Conservation (phyloP, 495 filamentous ascomycete genomes). For the Aspergillus wentii region DNA sequence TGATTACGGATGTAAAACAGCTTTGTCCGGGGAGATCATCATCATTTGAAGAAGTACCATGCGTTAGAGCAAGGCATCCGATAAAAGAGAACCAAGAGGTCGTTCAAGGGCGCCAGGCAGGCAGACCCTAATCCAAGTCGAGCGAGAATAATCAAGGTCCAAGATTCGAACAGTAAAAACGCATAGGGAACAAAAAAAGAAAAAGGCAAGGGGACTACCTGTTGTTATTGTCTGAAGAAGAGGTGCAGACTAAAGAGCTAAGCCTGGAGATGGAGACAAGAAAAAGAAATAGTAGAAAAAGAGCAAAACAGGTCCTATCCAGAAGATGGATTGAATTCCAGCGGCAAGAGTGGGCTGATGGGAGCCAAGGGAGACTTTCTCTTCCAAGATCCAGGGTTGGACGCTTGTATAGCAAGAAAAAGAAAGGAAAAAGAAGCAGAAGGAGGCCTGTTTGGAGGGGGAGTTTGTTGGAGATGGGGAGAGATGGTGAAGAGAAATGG, state of each 20-base stretch:
- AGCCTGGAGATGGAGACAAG: slow-evolving; percentile 16
- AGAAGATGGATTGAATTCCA: slow-evolving; percentile 33
- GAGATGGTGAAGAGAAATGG: slow-evolving; percentile 4
- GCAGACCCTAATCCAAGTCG: neutral
- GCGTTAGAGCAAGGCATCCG: slow-evolving; percentile 10
- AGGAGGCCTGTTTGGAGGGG: slow-evolving; percentile 7
- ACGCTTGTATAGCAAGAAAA: neutral
- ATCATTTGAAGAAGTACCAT: slow-evolving; percentile 22
- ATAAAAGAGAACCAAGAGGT: too few species aligned
- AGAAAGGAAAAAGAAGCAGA: slow-evolving; percentile 1
- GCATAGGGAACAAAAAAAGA: slow-evolving; percentile 14
- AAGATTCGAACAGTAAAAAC: slow-evolving; percentile 19
- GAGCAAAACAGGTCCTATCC: slow-evolving; percentile 39
- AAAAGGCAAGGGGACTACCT: slow-evolving; percentile 44
- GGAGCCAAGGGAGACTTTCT: slow-evolving; percentile 12
- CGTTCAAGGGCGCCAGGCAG: too few species aligned
- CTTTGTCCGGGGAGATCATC: slow-evolving; percentile 16
- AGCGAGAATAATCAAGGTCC: neutral
- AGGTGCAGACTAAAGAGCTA: slow-evolving; percentile 33
- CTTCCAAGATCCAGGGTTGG: slow-evolving; percentile 17
- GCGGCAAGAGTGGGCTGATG: slow-evolving; percentile 14
- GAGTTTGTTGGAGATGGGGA: slow-evolving; percentile 1
- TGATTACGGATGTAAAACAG: slow-evolving; percentile 29
- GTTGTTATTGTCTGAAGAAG: slow-evolving; percentile 28
- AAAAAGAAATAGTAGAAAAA: slow-evolving; percentile 19